phyloP scores from a whole-genome alignment of 352 stramenopile genomes.

The Phytophthora foliorum region DNA sequence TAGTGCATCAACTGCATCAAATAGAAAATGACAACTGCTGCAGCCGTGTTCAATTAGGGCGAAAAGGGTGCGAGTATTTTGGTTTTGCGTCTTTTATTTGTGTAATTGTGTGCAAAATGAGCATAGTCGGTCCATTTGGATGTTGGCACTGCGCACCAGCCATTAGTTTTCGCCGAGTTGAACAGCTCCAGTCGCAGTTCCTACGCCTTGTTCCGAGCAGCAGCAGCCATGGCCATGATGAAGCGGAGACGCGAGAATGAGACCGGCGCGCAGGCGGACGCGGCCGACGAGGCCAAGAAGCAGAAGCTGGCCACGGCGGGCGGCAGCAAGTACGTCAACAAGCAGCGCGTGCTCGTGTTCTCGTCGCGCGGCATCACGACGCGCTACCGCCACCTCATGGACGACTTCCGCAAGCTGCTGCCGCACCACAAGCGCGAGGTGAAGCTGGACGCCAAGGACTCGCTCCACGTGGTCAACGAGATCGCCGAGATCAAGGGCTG shows the following conservation, averaged over 20 bases:
- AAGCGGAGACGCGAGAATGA: slow-evolving; percentile 55
- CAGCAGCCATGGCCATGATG: slow-evolving; percentile 46
- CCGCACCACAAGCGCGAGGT: slow-evolving; percentile 99
- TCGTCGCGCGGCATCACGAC: slow-evolving; percentile 94
- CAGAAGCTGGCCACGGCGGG: slow-evolving; percentile 42
- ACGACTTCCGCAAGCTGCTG: slow-evolving; percentile 98
- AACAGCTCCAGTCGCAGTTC: slow-evolving; percentile 18
- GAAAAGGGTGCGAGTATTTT: background rate
- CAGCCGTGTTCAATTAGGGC: too few relatives aligned
- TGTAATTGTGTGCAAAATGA: background rate
- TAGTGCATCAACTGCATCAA: slow-evolving; percentile 1
- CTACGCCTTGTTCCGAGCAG: slow-evolving; percentile 5
- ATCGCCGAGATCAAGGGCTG: slow-evolving; percentile 99
- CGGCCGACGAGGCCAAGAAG: slow-evolving; percentile 46
- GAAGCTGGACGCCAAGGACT: slow-evolving; percentile 97
- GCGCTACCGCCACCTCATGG: slow-evolving; percentile 98
- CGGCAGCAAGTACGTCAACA: slow-evolving; percentile 87
- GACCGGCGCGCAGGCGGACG: slow-evolving; percentile 41
- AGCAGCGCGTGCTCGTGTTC: slow-evolving; percentile 95
- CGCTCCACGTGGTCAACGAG: slow-evolving; percentile 97
- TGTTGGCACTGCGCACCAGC: slow-evolving; percentile 24
- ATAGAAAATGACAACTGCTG: too few relatives aligned
- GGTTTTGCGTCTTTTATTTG: background rate
- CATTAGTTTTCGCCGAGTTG: slow-evolving; percentile 31
- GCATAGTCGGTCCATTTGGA: slow-evolving; percentile 11